Evolutionary conservation across 129 eudicot genomes (phyloP), one percentile per base, ranked within the genome.

Genomic region (Artemisia annua): DNA sequence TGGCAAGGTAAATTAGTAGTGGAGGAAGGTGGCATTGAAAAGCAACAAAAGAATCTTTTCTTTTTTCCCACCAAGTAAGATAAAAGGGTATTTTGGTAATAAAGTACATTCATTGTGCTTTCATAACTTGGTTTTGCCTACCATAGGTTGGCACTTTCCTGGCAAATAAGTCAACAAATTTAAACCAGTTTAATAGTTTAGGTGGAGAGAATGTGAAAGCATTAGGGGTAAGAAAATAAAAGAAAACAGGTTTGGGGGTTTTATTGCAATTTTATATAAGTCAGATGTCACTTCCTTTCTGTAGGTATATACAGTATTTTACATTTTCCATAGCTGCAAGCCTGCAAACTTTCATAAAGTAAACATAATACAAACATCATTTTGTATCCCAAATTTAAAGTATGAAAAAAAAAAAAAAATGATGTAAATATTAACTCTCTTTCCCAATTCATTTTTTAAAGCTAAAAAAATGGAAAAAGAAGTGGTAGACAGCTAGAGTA

Each of bases 21-120:
- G 75, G 75, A 48, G 64, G 71, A 74, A 63, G 69, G 59, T 73
- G 77, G 70, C 77, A 49, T 60, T 48, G 59, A 72, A 59, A 63
- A 74, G 71, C 53, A 15, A 50, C 4, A 48, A 74, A 30, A 56
- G 63, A 54, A 51, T 30, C 70, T 60, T 49, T 24, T n/a, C n/a
- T 50, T 20, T 61, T 46, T 1, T 14, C 61, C 70, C 69, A 63
- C 51, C 78, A 39, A 50, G 52, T 52, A 74, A 32, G 46, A n/a
- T 61, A 20, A 4, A 50, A 13, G 70, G 53, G 67, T 51, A 63
- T 7, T 51, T 63, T 74, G 63, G 78, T 74, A 63, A 63, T 63
- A 24, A 30, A 17, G 5, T 6, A 32, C 13, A 39, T 63, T 74
- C 63, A 49, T 73, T 58, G 13, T 46, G 17, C 13, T 63, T 20